Conservation (phyloP, 306 rosid species). For the Comarum palustre region DNA sequence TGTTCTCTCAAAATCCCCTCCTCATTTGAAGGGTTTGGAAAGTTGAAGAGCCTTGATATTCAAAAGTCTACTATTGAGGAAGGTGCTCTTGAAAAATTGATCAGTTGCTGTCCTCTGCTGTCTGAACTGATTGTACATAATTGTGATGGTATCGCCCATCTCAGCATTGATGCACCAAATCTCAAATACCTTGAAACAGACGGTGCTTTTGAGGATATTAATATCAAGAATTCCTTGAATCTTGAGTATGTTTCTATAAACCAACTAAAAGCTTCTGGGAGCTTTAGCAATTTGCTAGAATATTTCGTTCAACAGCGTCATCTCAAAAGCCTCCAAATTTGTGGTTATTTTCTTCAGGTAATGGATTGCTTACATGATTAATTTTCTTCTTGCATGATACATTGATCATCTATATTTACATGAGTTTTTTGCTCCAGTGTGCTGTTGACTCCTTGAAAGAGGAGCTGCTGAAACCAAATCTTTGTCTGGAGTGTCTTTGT, state of each 20-base stretch:
- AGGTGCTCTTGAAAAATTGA: not conserved
- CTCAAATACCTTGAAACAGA: not conserved
- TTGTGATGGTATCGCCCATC: not conserved
- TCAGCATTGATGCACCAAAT: not conserved
- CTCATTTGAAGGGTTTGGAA: not conserved
- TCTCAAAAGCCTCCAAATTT: not conserved
- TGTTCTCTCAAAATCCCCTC: not conserved
- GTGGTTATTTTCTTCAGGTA: not conserved
- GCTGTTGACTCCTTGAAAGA: conserved; percentile 35
- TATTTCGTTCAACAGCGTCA: not conserved
- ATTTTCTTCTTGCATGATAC: not conserved
- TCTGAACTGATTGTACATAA: not conserved
- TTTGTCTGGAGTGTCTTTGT: conserved; percentile 43
- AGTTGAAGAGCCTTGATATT: not conserved
- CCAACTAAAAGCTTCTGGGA: not conserved
- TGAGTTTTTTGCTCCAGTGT: conserved; percentile 39
- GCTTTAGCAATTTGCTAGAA: not conserved
- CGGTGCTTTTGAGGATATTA: too few species aligned
- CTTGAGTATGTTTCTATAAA: not conserved
- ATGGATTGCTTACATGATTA: not conserved
- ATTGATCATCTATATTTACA: not conserved
- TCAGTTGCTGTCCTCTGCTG: not conserved
- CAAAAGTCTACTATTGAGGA: not conserved
- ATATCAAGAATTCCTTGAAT: not conserved
- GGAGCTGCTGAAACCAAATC: conserved; percentile 36